Evolutionary conservation across 2,329 filamentous ascomycete species (phyloP), one percentile per base, ranked within the genome.

Genomic region (Ophiostoma perfectum): DNA sequence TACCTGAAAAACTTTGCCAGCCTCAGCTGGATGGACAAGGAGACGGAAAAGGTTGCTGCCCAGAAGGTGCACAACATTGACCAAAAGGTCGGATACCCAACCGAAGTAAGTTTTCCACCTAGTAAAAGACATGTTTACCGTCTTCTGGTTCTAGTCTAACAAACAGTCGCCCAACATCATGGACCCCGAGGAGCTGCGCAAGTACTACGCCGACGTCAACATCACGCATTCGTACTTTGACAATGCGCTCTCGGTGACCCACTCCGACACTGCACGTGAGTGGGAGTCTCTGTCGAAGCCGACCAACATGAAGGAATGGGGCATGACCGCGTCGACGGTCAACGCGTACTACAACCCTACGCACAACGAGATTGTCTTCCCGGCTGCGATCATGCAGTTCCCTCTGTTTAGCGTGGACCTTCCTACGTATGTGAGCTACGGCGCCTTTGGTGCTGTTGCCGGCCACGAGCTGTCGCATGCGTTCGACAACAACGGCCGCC

Each of bases 381-480:
- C 86, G 0, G 87, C 88, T 0, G 89, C 87, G 0, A 89, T 90
- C 68, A 87, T 90, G 83, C 88, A 91, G 74, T 84, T 85, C 3
- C 88, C 89, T 0, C 79, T 88, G 1, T 91, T 90, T 73, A 84
- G 88, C 69, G 82, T 84, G 11, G 78, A 83, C 5, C 81, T 89
- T 0, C 89, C 89, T 0, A 78, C 84, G 38, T 91, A 90, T 72
- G 77, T 91, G 49, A 83, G 83, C 9, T 92, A 90, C 74, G 88
- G 88, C n/a, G 86, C 85, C 0, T 88, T 91, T 74, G 89, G 88
- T 0, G 82, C 85, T 1, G 83, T 90, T 2, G 85, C 85, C 8
- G 89, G 88, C 2, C 89, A 91, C 73, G 88, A 91, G 75, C 81
- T 91, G 7, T 88, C 86, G 3, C 89, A 91, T 72, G 88, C 86